Evolutionary conservation across 805 yeast genomes (phyloP).

Genomic region (Candida vartiovaarae): DNA sequence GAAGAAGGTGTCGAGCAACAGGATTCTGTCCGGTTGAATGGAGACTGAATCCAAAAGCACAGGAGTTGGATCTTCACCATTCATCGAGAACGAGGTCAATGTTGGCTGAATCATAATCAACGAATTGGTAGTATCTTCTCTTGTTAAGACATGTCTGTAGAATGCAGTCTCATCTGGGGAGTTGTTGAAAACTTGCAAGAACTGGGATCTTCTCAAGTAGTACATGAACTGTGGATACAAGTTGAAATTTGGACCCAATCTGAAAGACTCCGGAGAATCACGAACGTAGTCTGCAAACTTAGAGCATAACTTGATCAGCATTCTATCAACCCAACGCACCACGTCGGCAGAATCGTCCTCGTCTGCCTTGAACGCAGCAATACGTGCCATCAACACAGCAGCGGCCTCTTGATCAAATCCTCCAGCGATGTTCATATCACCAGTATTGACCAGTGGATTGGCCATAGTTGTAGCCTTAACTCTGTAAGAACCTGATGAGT

Average conservation of each 20-base stretch:
- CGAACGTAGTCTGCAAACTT: conserved; percentile 90
- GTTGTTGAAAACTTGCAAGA: conserved; percentile 91
- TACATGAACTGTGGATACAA: conserved; percentile 94
- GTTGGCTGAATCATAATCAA: conserved; percentile 98
- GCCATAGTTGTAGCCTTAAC: conserved; percentile 84
- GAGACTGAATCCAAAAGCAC: conserved; percentile 92
- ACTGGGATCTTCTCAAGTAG: conserved; percentile 93
- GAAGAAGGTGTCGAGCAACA: conserved; percentile 92
- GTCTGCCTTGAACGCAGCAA: conserved; percentile 77
- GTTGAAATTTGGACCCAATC: conserved; percentile 76
- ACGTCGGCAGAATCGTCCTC: conserved; percentile 91
- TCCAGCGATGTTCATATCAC: conserved; percentile 45
- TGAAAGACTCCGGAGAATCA: conserved; percentile 75
- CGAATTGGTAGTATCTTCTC: conserved; percentile 90
- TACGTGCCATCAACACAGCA: conserved; percentile 85
- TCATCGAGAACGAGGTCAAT: conserved; percentile 75
- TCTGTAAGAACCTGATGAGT: conserved; percentile 86
- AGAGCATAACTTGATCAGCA: conserved; percentile 82
- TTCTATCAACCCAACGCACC: conserved; percentile 90
- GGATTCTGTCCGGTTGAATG: conserved; percentile 78
- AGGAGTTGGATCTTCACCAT: conserved; percentile 65
- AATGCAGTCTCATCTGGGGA: conserved; percentile 99
- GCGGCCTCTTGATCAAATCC: conserved; percentile 99
- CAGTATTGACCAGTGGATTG: conserved; percentile 51
- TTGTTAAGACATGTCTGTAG: conserved; percentile 84